Percentiles rank a stretch among this genome's conserved stretches.
Conservation (phyloP, 2,329 filamentous ascomycete species). For the Nigrograna mackinnonii region DNA sequence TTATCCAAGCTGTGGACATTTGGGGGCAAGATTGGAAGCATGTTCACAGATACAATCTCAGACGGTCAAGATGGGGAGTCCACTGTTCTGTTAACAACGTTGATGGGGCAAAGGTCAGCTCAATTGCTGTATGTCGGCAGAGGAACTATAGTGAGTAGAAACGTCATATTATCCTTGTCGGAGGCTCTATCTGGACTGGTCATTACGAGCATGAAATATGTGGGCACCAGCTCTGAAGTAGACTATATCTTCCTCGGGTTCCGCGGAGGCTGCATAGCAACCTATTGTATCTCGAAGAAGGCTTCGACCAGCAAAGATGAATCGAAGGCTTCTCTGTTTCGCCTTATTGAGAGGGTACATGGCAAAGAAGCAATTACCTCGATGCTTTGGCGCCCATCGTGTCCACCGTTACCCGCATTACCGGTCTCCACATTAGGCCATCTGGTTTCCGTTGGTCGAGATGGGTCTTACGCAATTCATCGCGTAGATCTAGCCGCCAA, state of each 20-base stretch:
- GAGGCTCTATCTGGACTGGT: constrained; percentile 49
- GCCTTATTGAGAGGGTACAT: constrained; percentile 42
- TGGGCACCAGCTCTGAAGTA: constrained; percentile 11
- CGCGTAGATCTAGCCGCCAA: constrained; percentile 27
- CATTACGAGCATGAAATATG: constrained; percentile 54
- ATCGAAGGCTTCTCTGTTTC: constrained; percentile 11
- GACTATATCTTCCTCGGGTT: constrained; percentile 57
- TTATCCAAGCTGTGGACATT: constrained; percentile 29
- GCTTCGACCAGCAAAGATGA: too few species aligned
- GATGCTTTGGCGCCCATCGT: constrained; percentile 48
- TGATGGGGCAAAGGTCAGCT: constrained; percentile 40
- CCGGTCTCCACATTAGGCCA: constrained; percentile 42
- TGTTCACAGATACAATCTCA: constrained; percentile 31
- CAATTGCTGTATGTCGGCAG: constrained; percentile 29
- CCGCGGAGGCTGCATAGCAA: constrained; percentile 56
- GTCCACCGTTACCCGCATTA: too few species aligned
- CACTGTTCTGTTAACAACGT: constrained; percentile 40
- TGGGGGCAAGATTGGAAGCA: constrained; percentile 44
- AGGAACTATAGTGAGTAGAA: constrained; percentile 2
- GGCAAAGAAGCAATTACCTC: constrained; percentile 69
- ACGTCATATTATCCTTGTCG: constrained; percentile 16
- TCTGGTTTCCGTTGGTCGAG: constrained; percentile 74
- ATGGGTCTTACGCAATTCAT: constrained; percentile 75
- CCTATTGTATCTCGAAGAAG: constrained; percentile 42
- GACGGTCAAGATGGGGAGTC: constrained; percentile 7